phyloP scores from a whole-genome alignment of 2,329 filamentous ascomycete genomes.

The Penicillium expansum region DNA sequence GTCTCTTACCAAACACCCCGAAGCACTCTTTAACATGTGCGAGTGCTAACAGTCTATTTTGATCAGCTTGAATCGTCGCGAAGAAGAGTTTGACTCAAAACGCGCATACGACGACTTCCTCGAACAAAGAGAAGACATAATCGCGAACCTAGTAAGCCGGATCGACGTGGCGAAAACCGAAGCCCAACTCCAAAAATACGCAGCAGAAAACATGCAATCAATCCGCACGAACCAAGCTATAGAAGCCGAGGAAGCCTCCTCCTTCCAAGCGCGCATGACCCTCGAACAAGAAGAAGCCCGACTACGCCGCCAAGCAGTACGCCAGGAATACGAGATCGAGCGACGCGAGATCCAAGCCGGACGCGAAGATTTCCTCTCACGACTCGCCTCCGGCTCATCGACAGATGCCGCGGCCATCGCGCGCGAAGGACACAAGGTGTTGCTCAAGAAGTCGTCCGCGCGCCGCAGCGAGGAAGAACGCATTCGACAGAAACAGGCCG shows the following conservation, averaged over 20 bases:
- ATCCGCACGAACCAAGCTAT: conserved; percentile 52
- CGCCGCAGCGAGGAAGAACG: conserved; percentile 54
- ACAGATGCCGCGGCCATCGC: conserved; percentile 58
- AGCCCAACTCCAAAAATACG: conserved; percentile 63
- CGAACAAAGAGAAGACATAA: conserved; percentile 84
- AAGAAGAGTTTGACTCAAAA: conserved; percentile 87
- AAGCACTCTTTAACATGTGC: background rate
- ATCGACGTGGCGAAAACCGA: conserved; percentile 65
- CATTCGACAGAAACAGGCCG: conserved; percentile 46
- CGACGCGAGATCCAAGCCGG: conserved; percentile 61
- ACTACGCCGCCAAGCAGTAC: conserved; percentile 61
- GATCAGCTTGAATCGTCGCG: conserved; percentile 76
- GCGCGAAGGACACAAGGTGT: conserved; percentile 56
- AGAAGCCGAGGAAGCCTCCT: conserved; percentile 48
- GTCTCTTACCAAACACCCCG: conserved; percentile 12
- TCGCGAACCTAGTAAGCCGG: conserved; percentile 79
- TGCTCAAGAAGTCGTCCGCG: conserved; percentile 69
- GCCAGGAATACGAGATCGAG: conserved; percentile 69
- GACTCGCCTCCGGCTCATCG: conserved; percentile 60
- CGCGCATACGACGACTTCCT: conserved; percentile 90
- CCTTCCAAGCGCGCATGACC: conserved; percentile 47
- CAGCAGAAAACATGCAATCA: conserved; percentile 65
- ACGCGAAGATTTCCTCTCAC: conserved; percentile 67
- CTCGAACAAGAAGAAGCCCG: conserved; percentile 66
- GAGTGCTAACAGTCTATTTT: conserved; percentile 5